Conservation (phyloP, 257 asterid species). For the Scutellaria minor region DNA sequence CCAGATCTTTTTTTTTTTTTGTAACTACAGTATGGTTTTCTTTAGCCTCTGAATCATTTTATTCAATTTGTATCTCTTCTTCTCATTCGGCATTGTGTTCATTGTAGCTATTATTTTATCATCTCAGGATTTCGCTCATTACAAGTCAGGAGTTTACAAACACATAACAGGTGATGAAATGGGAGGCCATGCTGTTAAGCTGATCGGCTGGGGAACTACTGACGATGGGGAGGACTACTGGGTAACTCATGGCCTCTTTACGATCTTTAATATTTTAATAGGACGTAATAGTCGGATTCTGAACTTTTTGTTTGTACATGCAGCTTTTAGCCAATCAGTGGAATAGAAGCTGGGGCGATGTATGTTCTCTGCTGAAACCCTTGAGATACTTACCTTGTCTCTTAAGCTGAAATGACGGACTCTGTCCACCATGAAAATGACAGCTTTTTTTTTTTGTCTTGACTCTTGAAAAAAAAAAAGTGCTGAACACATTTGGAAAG, state of each 20-base stretch:
- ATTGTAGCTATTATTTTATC: conserved; percentile 9
- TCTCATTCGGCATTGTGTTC: neutral
- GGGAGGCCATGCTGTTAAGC: conserved; percentile 97
- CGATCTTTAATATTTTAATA: conserved; percentile 31
- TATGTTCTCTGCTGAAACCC: conserved; percentile 47
- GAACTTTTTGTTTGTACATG: conserved; percentile 32
- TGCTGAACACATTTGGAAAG: too few relatives aligned
- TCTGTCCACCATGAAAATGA: neutral
- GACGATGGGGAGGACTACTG: conserved; percentile 90
- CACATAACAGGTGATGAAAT: conserved; percentile 68
- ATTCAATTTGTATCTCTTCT: neutral
- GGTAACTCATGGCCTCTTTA: conserved; percentile 48
- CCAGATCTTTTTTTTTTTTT: neutral
- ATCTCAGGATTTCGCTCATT: conserved; percentile 88
- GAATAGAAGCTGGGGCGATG: conserved; percentile 99
- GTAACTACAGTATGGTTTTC: neutral
- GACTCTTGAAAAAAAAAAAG: neutral
- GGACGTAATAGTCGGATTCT: conserved; percentile 20
- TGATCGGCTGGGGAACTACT: conserved; percentile 93
- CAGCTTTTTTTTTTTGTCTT: neutral
- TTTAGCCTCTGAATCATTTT: conserved; percentile 9
- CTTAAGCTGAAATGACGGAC: conserved; percentile 2
- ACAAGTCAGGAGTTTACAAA: conserved; percentile 90
- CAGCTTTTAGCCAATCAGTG: conserved; percentile 97
- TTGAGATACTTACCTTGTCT: conserved; percentile 23